A percentile compares a stretch with the other conserved stretches of the same genome.
Evolutionary conservation across 169 alveolate species (phyloP).

Genomic region (Babesia bovis): DNA sequence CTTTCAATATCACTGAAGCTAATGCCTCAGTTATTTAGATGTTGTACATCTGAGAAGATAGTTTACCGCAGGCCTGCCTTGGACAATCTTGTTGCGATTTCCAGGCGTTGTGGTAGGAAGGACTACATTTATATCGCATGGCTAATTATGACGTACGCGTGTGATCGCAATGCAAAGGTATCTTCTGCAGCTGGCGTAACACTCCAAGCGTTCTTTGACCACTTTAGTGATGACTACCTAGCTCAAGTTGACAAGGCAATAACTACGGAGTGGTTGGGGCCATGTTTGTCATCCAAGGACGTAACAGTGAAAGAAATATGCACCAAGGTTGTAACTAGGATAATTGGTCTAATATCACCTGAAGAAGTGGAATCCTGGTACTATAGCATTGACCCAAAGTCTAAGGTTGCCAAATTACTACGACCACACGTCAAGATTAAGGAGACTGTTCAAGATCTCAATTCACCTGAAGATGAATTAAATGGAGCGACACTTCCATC

Average conservation of each 20-base stretch:
- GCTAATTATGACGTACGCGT: constrained; percentile 12
- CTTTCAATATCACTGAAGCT: constrained; percentile 8
- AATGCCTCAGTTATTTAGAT: constrained; percentile 27
- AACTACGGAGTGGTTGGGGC: not conserved
- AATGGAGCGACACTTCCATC: too few relatives aligned
- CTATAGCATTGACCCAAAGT: not conserved
- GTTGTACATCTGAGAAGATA: constrained; percentile 48
- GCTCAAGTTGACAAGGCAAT: not conserved
- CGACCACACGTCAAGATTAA: not conserved
- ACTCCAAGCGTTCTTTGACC: not conserved
- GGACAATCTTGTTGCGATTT: not conserved
- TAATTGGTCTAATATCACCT: not conserved
- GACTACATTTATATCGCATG: constrained; percentile 11
- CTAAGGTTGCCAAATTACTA: not conserved
- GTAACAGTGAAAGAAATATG: not conserved
- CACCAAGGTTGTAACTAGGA: not conserved
- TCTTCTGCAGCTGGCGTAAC: constrained; percentile 1
- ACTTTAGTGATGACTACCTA: not conserved
- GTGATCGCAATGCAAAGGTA: constrained; percentile 21
- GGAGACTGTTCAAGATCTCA: too few relatives aligned
- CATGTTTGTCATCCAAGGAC: not conserved
- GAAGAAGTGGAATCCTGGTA: not conserved
- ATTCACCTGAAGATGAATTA: too few relatives aligned
- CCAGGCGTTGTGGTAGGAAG: not conserved
- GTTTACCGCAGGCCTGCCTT: constrained; percentile 45